Conservation (phyloP, 2,329 filamentous ascomycete genomes). For the Sporothrix inflata region DNA sequence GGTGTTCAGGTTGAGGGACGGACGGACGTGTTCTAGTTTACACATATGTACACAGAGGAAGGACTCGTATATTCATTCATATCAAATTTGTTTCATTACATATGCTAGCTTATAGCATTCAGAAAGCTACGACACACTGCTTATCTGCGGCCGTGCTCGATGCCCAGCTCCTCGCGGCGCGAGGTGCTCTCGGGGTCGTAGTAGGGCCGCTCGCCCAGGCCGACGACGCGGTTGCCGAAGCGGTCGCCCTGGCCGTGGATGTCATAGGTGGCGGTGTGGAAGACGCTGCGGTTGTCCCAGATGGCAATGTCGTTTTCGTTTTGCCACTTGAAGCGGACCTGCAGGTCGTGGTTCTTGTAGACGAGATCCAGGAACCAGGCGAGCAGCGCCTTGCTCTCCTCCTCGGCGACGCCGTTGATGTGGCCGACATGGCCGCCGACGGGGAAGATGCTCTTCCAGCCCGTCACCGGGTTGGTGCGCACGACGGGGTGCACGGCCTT, state of each 20-base stretch:
- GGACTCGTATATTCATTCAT: no score
- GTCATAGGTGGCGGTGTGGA: conserved; percentile 62
- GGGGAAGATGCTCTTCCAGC: conserved; percentile 60
- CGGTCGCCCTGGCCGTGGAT: conserved; percentile 51
- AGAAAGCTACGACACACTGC: no score
- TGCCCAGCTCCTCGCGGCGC: conserved; percentile 38
- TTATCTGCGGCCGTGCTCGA: conserved; percentile 19
- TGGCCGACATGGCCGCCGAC: conserved; percentile 54
- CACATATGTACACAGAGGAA: no score
- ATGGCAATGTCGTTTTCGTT: conserved; percentile 55
- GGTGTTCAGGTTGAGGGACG: background rate
- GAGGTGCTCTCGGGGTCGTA: conserved; percentile 55
- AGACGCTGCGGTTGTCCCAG: conserved; percentile 62
- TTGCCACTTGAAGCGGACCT: conserved; percentile 53
- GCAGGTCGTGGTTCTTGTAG: conserved; percentile 59
- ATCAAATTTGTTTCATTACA: no score
- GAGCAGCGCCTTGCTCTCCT: conserved; percentile 53
- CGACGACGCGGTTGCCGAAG: conserved; percentile 56
- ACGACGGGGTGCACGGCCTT: conserved; percentile 58
- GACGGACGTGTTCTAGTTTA: no score
- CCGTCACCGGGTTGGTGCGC: conserved; percentile 61
- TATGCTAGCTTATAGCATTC: background rate
- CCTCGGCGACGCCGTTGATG: conserved; percentile 54
- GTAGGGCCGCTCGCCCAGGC: conserved; percentile 59
- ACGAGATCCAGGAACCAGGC: conserved; percentile 55